Evolutionary conservation across 768 basidiomycete genomes (phyloP).

Genomic region (Cystofilobasidium bisporidii): DNA sequence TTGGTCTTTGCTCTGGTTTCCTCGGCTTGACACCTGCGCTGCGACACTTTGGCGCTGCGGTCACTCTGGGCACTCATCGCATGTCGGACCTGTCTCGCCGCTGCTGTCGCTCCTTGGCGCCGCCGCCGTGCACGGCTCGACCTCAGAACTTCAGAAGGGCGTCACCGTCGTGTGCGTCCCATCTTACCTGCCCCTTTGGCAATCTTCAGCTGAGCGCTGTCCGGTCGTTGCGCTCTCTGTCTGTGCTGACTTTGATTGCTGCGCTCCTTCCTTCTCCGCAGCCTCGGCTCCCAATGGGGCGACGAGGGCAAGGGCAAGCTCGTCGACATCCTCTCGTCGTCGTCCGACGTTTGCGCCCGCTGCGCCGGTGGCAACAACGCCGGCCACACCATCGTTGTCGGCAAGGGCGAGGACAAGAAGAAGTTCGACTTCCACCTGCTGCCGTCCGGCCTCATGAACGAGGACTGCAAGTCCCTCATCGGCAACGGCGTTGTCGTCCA

Average conservation of each 20-base stretch:
- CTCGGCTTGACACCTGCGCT: no score
- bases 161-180: conserved; percentile 18
- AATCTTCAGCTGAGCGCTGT: no score
- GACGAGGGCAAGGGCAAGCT: conserved; percentile 57
- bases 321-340: conserved; percentile 85
- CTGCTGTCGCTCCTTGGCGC: conserved; percentile 1
- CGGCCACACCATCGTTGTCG: conserved; percentile 91
- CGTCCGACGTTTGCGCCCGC: conserved; percentile 83
- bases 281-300: conserved; percentile 44
- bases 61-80: no score
- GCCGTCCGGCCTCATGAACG: conserved; percentile 84
- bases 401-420: conserved; percentile 59
- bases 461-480: conserved; percentile 71
- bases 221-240: no score
- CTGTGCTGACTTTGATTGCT: background rate
- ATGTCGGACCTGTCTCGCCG: background rate
- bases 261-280: conserved; percentile 11
- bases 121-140: no score
- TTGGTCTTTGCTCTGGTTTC: no score
- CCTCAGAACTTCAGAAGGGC: conserved; percentile 3
- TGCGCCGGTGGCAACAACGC: conserved; percentile 99
- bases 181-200: background rate
- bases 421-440: conserved; percentile 93
- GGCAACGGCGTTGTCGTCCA: conserved; percentile 96
- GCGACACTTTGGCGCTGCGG: no score